Conservation (phyloP, 129 eudicot genomes). For the Ambrosia artemisiifolia region DNA sequence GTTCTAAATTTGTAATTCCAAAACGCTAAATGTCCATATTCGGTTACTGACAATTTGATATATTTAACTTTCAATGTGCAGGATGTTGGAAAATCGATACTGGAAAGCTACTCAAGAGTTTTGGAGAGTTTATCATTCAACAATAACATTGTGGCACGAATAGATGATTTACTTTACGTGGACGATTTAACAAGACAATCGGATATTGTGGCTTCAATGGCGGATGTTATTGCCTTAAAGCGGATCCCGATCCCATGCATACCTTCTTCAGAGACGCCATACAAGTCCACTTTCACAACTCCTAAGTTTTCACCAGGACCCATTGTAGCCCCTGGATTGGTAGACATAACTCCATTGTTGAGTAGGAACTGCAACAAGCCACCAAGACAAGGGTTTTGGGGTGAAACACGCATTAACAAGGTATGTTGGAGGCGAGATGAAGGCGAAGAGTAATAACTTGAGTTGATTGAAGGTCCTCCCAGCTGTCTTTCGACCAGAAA, state of each 20-base stretch:
- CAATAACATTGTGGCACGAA: constrained; percentile 70
- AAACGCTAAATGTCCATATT: background rate
- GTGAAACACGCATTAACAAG: constrained; percentile 78
- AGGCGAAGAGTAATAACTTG: constrained; percentile 39
- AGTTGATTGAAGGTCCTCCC: constrained; percentile 42
- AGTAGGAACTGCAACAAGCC: constrained; percentile 46
- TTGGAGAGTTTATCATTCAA: constrained; percentile 85
- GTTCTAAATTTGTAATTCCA: constrained; percentile 28
- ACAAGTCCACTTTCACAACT: constrained; percentile 58
- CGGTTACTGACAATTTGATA: background rate
- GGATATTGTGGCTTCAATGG: constrained; percentile 34
- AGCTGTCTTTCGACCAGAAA: constrained; percentile 34
- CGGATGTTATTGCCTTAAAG: constrained; percentile 44
- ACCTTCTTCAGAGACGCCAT: constrained; percentile 72
- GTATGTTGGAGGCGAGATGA: constrained; percentile 72
- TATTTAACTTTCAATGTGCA: too few relatives aligned
- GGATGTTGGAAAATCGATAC: constrained; percentile 75
- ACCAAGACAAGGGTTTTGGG: constrained; percentile 73
- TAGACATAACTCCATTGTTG: constrained; percentile 66
- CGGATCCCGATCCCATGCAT: constrained; percentile 32
- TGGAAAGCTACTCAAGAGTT: constrained; percentile 87
- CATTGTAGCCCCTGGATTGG: constrained; percentile 47
- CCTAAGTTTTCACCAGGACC: constrained; percentile 72
- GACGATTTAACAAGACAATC: constrained; percentile 68
- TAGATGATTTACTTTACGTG: constrained; percentile 72